These are phyloP conservation scores for Peziza echinospora DNA, from an alignment of 495 filamentous ascomycete genomes.

Conservation along the genomic window DNA sequence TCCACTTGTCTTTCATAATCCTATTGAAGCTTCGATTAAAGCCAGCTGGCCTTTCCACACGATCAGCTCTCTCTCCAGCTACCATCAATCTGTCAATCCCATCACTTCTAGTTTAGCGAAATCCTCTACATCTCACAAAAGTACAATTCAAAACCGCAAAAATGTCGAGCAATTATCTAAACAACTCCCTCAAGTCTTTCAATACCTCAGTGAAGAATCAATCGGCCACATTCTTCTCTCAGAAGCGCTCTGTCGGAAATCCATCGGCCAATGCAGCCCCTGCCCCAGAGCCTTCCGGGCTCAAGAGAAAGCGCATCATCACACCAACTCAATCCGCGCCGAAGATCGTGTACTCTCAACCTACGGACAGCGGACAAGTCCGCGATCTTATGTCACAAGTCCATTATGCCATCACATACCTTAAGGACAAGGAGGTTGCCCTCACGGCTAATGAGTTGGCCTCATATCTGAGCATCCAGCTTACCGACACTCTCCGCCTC, in stretches of 20 bases:
- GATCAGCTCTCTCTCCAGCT: too few species aligned
- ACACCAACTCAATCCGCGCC: conserved; percentile 19
- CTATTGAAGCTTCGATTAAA: too few species aligned
- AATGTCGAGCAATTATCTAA: conserved; percentile 26
- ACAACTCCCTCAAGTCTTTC: conserved; percentile 5
- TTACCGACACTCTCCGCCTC: conserved; percentile 29
- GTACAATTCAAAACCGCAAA: conserved; percentile 22
- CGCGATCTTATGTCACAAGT: conserved; percentile 66
- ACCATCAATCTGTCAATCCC: too few species aligned
- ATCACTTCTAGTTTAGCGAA: too few species aligned
- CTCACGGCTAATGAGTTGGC: conserved; percentile 53
- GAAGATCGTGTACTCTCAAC: conserved; percentile 49
- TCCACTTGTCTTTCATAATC: too few species aligned
- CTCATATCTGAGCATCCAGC: conserved; percentile 55
- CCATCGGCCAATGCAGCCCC: not conserved
- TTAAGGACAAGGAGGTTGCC: conserved; percentile 53
- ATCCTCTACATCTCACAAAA: too few species aligned
- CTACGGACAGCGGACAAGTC: conserved; percentile 44
- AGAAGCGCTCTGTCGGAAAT: not conserved
- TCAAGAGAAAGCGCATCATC: conserved; percentile 34
- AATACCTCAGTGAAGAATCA: not conserved
- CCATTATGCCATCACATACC: conserved; percentile 58
- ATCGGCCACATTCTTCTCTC: not conserved
- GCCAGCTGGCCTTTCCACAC: too few species aligned
- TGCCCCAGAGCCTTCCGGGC: too few species aligned